These are phyloP conservation scores for Mycena albidolilacea DNA, from an alignment of 768 basidiomycete genomes.

Conservation along the genomic window DNA sequence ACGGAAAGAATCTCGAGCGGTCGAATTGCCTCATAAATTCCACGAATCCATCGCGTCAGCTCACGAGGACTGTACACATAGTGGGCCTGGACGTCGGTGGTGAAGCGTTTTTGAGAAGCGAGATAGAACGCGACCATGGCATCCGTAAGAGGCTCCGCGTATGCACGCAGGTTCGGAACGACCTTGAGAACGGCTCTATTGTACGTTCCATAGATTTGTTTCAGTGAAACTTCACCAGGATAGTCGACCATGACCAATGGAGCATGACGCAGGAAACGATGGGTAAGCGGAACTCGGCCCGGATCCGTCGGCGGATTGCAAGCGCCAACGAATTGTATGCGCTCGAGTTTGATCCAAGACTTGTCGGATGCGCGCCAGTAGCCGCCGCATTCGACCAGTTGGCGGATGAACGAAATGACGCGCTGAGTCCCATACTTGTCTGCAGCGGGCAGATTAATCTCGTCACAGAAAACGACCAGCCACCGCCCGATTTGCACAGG, in stretches of 20 bases:
- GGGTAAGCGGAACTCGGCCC: slow-evolving; percentile 97
- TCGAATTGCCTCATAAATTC: slow-evolving; percentile 96
- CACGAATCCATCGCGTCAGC: slow-evolving; percentile 96
- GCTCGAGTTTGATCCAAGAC: slow-evolving; percentile 97
- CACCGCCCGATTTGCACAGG: slow-evolving; percentile 96
- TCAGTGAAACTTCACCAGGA: slow-evolving; percentile 95
- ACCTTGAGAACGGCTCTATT: slow-evolving; percentile 97
- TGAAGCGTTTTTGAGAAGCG: slow-evolving; percentile 94
- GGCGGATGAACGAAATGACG: slow-evolving; percentile 98
- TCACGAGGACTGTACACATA: slow-evolving; percentile 99
- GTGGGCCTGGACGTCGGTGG: slow-evolving; percentile 97
- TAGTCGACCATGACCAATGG: slow-evolving; percentile 99
- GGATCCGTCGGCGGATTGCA: slow-evolving; percentile 99
- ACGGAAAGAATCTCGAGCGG: slow-evolving; percentile 94
- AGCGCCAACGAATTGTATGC: slow-evolving; percentile 99
- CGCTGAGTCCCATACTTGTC: slow-evolving; percentile 99
- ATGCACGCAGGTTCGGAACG: slow-evolving; percentile 92
- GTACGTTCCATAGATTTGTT: slow-evolving; percentile 99
- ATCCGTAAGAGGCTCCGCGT: slow-evolving; percentile 94
- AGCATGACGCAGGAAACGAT: slow-evolving; percentile 97
- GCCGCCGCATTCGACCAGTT: slow-evolving; percentile 94
- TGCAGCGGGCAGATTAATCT: slow-evolving; percentile 96
- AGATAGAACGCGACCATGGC: slow-evolving; percentile 98
- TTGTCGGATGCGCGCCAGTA: slow-evolving; percentile 96
- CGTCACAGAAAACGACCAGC: slow-evolving; percentile 99